phyloP scores from a whole-genome alignment of 164 flowering plant genomes.

The Tetrastigma voinierianum region DNA sequence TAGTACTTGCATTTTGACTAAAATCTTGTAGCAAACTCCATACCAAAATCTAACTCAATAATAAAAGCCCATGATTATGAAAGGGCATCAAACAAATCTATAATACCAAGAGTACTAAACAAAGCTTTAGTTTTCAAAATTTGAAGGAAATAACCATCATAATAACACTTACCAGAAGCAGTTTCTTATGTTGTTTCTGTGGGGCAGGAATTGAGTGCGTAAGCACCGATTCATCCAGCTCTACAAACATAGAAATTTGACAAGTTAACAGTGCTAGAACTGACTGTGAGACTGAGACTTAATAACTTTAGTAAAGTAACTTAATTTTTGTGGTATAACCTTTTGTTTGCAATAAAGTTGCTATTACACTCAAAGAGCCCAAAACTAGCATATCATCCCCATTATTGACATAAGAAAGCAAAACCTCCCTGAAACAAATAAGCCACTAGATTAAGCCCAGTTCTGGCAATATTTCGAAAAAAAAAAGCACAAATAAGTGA shows the following conservation, averaged over 20 bases:
- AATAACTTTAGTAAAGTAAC: constrained; percentile 3
- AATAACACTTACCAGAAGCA: constrained; percentile 63
- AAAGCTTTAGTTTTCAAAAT: not conserved
- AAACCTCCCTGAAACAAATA: constrained; percentile 48
- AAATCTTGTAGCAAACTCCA: too few relatives aligned
- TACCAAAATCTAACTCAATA: too few relatives aligned
- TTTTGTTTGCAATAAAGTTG: constrained; percentile 93
- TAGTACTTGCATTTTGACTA: too few relatives aligned
- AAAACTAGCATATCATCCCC: constrained; percentile 77
- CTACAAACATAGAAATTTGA: constrained; percentile 32
- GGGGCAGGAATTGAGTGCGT: constrained; percentile 95
- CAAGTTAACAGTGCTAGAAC: not conserved
- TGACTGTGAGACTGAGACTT: not conserved
- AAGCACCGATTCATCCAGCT: constrained; percentile 90
- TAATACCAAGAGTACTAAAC: constrained; percentile 2
- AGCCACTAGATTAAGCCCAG: not conserved
- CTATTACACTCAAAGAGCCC: constrained; percentile 77
- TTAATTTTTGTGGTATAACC: constrained; percentile 39
- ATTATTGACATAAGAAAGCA: constrained; percentile 58
- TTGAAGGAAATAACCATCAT: not conserved
- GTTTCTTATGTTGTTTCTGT: constrained; percentile 91
- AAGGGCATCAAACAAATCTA: not conserved
- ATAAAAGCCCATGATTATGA: not conserved
- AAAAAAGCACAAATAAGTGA: not conserved
- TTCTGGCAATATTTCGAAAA: not conserved